Conservation (phyloP, 805 yeast genomes). For the Zygosaccharomyces gambellarensis region DNA sequence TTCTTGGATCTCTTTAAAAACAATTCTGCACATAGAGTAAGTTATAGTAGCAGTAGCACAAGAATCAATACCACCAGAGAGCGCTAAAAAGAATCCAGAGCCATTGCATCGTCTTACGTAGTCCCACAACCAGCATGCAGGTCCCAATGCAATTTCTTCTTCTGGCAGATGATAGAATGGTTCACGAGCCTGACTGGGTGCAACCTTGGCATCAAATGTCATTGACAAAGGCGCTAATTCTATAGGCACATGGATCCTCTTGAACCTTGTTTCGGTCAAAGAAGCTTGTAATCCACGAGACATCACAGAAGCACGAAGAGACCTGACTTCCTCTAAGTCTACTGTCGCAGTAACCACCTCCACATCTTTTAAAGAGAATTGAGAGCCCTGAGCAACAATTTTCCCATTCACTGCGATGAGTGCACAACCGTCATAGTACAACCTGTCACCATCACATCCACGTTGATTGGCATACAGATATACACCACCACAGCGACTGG, state of each 20-base stretch:
- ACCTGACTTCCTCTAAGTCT: constrained; percentile 84
- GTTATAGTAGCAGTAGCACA: constrained; percentile 97
- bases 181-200: constrained; percentile 50
- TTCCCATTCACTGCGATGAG: constrained; percentile 87
- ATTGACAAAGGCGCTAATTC: constrained; percentile 59
- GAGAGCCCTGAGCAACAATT: constrained; percentile 89
- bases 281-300: constrained; percentile 72
- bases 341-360: constrained; percentile 95
- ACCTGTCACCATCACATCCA: constrained; percentile 97
- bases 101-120: constrained; percentile 86
- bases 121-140: constrained; percentile 99
- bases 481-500: constrained; percentile 94
- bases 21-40: constrained; percentile 88
- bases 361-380: constrained; percentile 84
- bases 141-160: constrained; percentile 96
- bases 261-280: constrained; percentile 34
- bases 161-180: constrained; percentile 75
- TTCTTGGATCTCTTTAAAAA: constrained; percentile 58
- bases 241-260: constrained; percentile 56
- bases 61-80: constrained; percentile 96
- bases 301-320: constrained; percentile 63
- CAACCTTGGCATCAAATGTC: constrained; percentile 55
- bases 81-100: constrained; percentile 87
- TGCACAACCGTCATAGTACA: constrained; percentile 97
- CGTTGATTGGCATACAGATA: constrained; percentile 91